These are phyloP conservation scores for Chalaropsis ovoidea DNA, from an alignment of 2,329 filamentous ascomycete genomes.

Conservation along the genomic window DNA sequence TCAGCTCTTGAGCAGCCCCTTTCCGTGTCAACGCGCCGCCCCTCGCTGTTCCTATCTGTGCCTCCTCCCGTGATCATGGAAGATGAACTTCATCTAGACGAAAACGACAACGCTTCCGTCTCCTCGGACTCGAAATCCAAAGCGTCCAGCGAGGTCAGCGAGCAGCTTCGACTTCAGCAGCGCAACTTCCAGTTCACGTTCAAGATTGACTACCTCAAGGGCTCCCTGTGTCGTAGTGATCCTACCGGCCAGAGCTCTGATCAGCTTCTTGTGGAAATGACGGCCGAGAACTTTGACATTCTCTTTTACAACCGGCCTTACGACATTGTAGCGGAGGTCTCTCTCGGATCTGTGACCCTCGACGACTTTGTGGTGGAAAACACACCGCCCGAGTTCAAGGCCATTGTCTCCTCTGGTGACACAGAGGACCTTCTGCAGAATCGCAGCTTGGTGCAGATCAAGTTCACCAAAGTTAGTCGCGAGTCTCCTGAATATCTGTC, in stretches of 20 bases:
- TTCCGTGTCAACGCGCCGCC: conserved; percentile 12
- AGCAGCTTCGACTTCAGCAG: conserved; percentile 57
- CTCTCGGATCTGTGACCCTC: conserved; percentile 73
- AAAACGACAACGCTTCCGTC: conserved; percentile 53
- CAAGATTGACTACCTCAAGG: conserved; percentile 85
- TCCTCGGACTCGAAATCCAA: conserved; percentile 40
- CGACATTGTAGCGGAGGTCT: conserved; percentile 88
- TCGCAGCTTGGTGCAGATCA: conserved; percentile 75
- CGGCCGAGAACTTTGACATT: conserved; percentile 80
- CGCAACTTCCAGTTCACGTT: conserved; percentile 95
- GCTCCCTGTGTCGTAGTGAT: conserved; percentile 81
- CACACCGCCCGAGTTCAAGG: conserved; percentile 82
- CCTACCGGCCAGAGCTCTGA: conserved; percentile 66
- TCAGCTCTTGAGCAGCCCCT: conserved; percentile 24
- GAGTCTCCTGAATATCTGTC: conserved; percentile 88
- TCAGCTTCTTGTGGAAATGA: conserved; percentile 74
- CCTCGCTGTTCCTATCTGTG: conserved; percentile 59
- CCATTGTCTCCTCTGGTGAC: conserved; percentile 81
- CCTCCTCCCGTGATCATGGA: conserved; percentile 66
- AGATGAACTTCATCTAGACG: conserved; percentile 58
- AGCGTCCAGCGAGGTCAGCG: conserved; percentile 34
- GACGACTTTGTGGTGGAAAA: conserved; percentile 86
- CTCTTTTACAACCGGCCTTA: conserved; percentile 80
- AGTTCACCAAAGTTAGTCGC: conserved; percentile 79
- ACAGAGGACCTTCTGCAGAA: conserved; percentile 62